Conservation (phyloP, 176 grass and related monocot genomes). For the Rhynchospora pubera region DNA sequence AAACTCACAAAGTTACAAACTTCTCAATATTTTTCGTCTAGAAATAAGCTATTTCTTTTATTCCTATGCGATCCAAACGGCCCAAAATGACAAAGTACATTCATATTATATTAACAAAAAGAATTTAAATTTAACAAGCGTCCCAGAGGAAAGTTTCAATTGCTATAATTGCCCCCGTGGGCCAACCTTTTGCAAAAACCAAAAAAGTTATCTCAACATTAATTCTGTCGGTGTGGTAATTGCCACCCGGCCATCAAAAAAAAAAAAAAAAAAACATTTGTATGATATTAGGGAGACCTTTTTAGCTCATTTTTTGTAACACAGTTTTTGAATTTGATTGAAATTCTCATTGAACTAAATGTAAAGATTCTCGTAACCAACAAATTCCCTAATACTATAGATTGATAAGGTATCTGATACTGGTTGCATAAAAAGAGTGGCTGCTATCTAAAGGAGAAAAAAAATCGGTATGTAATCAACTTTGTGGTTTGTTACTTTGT, state of each 20-base stretch:
- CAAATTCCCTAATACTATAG: neutral
- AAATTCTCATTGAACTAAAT: neutral
- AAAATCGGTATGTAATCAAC: neutral
- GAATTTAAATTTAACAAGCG: neutral
- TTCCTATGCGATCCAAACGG: too few species aligned
- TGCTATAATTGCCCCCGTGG: neutral
- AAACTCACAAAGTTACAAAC: too few species aligned
- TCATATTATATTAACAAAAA: neutral
- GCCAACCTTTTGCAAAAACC: neutral
- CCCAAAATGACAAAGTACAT: too few species aligned
- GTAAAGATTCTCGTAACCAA: neutral
- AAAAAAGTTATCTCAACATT: neutral
- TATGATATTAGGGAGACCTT: neutral
- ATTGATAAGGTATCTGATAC: slow-evolving; percentile 12
- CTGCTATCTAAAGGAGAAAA: neutral
- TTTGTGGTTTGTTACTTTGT: neutral
- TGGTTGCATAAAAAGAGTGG: neutral
- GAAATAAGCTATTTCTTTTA: too few species aligned
- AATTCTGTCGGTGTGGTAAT: too few species aligned
- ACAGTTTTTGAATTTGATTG: neutral
- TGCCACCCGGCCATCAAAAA: too few species aligned
- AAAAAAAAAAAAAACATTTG: too few species aligned
- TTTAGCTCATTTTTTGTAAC: neutral
- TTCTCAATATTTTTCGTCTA: too few species aligned
- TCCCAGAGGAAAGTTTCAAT: neutral